Evolutionary conservation across 2,329 filamentous ascomycete genomes (phyloP).

Genomic region (Pestalotiopsis sp.): DNA sequence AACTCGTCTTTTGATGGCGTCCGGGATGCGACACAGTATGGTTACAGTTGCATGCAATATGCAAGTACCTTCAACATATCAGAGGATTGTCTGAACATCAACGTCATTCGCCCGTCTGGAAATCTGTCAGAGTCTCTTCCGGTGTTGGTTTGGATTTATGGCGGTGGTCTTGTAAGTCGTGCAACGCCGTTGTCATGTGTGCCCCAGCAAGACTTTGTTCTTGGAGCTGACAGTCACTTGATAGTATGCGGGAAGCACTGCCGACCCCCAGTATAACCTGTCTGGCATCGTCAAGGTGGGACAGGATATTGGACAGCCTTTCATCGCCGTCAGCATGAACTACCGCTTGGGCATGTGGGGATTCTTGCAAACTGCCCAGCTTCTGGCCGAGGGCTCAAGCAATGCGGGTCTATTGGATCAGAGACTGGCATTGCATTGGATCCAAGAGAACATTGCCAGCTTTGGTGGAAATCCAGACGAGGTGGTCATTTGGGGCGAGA

Average conservation of each 20-base stretch:
- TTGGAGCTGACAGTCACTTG: background rate
- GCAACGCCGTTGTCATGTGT: background rate
- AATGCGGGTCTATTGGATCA: slow-evolving; percentile 55
- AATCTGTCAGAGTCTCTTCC: slow-evolving; percentile 37
- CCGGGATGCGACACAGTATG: slow-evolving; percentile 43
- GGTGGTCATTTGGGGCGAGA: slow-evolving; percentile 53
- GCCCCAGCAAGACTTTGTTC: background rate
- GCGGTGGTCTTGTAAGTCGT: slow-evolving; percentile 48
- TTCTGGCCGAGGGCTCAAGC: slow-evolving; percentile 44
- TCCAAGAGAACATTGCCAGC: slow-evolving; percentile 54
- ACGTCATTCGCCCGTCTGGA: slow-evolving; percentile 43
- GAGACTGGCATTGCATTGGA: slow-evolving; percentile 50
- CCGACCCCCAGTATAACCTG: slow-evolving; percentile 65
- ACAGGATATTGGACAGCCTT: slow-evolving; percentile 52
- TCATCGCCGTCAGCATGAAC: slow-evolving; percentile 57
- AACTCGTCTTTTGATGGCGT: slow-evolving; percentile 40
- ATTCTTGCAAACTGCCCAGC: slow-evolving; percentile 50
- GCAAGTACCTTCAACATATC: slow-evolving; percentile 43
- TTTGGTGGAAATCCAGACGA: slow-evolving; percentile 52
- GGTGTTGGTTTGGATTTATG: slow-evolving; percentile 60
- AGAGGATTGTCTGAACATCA: slow-evolving; percentile 50
- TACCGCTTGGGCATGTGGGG: slow-evolving; percentile 57
- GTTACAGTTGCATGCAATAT: slow-evolving; percentile 51
- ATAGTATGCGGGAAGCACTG: slow-evolving; percentile 47
- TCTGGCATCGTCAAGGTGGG: slow-evolving; percentile 61